Conservation (phyloP, 2,329 filamentous ascomycete species). For the Sphaerulina vaccinii region DNA sequence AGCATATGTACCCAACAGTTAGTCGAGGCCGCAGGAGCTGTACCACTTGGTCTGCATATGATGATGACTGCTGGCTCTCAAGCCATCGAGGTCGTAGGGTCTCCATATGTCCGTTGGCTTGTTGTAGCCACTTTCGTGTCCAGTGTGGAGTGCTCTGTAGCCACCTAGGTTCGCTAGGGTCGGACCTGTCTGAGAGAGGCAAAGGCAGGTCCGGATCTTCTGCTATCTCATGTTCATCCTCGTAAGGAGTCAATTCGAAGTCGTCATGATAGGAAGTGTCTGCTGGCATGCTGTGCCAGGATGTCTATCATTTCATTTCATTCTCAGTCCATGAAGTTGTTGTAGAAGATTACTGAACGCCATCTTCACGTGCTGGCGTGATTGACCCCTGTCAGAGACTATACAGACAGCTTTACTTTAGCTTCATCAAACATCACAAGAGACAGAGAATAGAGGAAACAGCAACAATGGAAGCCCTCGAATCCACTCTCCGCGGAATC, state of each 20-base stretch:
- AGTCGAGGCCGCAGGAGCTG: conserved; percentile 14
- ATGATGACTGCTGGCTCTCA: conserved; percentile 3
- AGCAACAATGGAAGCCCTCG: conserved; percentile 47
- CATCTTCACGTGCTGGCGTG: too few species aligned
- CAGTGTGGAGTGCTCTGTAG: conserved; percentile 15
- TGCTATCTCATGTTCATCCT: conserved; percentile 14
- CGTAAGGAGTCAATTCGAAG: conserved; percentile 20
- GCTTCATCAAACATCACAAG: neutral
- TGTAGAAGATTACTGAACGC: too few species aligned
- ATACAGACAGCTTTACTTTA: neutral
- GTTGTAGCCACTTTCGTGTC: conserved; percentile 14
- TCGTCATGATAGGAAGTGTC: conserved; percentile 19
- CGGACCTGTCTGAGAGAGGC: conserved; percentile 1
- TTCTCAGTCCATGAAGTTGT: too few species aligned
- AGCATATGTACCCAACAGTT: conserved; percentile 17
- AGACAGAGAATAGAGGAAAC: neutral
- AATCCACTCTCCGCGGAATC: conserved; percentile 43
- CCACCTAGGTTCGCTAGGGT: conserved; percentile 15
- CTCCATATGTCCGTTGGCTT: conserved; percentile 19
- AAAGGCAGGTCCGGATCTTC: conserved; percentile 22
- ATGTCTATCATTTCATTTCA: neutral
- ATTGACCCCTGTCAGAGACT: too few species aligned
- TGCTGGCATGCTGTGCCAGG: neutral
- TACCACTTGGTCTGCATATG: conserved; percentile 4
- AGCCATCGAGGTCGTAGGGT: conserved; percentile 21